Evolutionary conservation across 768 basidiomycete species (phyloP).

Genomic region (Crepidotus variabilis): DNA sequence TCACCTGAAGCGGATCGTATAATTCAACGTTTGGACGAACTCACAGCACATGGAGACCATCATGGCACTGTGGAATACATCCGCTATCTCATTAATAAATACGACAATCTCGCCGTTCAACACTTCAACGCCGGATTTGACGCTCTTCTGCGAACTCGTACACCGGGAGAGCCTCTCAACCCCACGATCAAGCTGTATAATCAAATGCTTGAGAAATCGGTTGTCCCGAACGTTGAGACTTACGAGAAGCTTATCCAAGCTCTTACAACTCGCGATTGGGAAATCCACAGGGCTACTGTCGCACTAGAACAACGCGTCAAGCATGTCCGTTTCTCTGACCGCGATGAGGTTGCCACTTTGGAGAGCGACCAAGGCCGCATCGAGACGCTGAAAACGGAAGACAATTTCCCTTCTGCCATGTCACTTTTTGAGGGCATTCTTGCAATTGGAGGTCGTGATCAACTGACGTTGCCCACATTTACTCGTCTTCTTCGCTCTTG

Average conservation of each 20-base stretch:
- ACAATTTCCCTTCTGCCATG: conserved; percentile 69
- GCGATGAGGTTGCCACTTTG: conserved; percentile 13
- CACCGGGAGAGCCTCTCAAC: conserved; percentile 48
- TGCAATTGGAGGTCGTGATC: conserved; percentile 25
- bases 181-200: conserved; percentile 68
- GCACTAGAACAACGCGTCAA: conserved; percentile 39
- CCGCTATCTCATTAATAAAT: conserved; percentile 27
- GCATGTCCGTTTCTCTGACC: conserved; percentile 27
- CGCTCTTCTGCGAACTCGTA: conserved; percentile 45
- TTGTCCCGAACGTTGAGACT: conserved; percentile 61
- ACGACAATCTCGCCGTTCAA: conserved; percentile 32
- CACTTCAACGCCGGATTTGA: conserved; percentile 65
- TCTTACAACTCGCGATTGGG: conserved; percentile 63
- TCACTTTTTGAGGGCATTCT: conserved; percentile 65
- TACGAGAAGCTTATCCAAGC: conserved; percentile 59
- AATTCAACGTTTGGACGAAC: conserved; percentile 5
- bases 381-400: conserved; percentile 50
- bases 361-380: conserved; percentile 35
- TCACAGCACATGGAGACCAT: conserved; percentile 12
- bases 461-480: conserved; percentile 40
- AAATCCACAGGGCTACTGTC: conserved; percentile 47
- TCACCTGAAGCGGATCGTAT: conserved; percentile 2
- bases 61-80: conserved; percentile 28
- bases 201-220: conserved; percentile 55
- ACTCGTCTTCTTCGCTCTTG: conserved; percentile 57